Evolutionary conservation across 495 filamentous ascomycete species (phyloP), one percentile per base, ranked within the genome.

Genomic region (Podospora australis): DNA sequence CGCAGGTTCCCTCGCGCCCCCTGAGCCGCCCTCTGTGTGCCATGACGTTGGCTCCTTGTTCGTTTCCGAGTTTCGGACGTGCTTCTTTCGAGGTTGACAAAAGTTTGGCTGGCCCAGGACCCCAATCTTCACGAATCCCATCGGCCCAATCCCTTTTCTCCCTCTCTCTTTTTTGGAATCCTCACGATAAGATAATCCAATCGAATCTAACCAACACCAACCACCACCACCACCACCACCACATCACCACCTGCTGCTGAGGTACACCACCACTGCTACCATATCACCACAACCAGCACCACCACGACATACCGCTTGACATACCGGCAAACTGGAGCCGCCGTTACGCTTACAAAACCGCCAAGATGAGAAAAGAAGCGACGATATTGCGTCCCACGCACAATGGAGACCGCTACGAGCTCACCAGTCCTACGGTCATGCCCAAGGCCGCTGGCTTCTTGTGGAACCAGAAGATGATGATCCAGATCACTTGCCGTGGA

Each of bases 391-490:
- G 63, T 20, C 68, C 74, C 30, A 73, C 74, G 13, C 58, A 70
- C 24, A 65, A 73, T 60, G 76, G 76, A 40, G 63, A 71, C 38
- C 76, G 74, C 52, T 79, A 76, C 60, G 76, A 78, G 61, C 65
- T 79, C 45, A 63, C 66, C 24, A 77, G 68, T 52, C 67, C 76
- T n/a, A 77, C 73, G 38, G 74, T 70, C 39, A 57, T 79, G 67
- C 76, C 76, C 51, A 78, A 77, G 62, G 72, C 74, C 9, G 74
- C 63, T 11, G 74, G 68, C 45, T 79, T 79, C 55, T 63, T 79
- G n/a, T 79, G 76, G 76, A 79, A 79, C 54, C 73, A 77, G 60
- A 70, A 68, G 62, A 79, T 79, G 76, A 79, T 79, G 76, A 76
- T 79, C 40, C 74, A 77, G 49, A 65, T 74, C 39, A 78, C 74